phyloP scores from a whole-genome alignment of 345 rosid species.

The Microthlaspi erraticum region DNA sequence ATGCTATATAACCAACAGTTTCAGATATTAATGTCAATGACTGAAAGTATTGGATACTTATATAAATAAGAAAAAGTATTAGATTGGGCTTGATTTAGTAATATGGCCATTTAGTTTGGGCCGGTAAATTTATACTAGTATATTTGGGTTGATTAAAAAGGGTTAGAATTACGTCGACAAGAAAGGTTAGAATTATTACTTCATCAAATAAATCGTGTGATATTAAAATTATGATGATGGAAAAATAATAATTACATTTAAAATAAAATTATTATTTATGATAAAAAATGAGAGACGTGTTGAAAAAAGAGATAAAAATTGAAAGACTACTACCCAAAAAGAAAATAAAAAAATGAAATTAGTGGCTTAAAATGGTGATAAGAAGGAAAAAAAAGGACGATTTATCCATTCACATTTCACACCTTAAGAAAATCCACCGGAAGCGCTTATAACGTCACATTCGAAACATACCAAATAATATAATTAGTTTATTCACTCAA shows the following conservation, averaged over 20 bases:
- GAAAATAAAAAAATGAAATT: neutral
- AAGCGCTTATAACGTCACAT: conserved; percentile 28
- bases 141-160: neutral
- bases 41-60: no score
- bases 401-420: conserved; percentile 28
- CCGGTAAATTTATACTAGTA: neutral
- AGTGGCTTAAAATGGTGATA: conserved; percentile 41
- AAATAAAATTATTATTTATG: neutral
- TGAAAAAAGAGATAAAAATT: neutral
- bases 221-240: neutral
- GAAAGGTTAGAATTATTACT: no score
- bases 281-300: neutral
- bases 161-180: no score
- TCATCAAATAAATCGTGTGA: neutral
- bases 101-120: neutral
- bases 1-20: no score
- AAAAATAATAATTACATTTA: neutral
- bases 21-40: no score
- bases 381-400: neutral
- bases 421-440: conserved; percentile 35
- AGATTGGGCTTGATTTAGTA: no score
- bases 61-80: no score
- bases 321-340: conserved; percentile 1
- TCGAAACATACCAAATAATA: neutral
- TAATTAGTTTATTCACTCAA: neutral